Base-by-base conservation (phyloP, 2,329 filamentous ascomycete species). In the Penicillium freii region DNA sequence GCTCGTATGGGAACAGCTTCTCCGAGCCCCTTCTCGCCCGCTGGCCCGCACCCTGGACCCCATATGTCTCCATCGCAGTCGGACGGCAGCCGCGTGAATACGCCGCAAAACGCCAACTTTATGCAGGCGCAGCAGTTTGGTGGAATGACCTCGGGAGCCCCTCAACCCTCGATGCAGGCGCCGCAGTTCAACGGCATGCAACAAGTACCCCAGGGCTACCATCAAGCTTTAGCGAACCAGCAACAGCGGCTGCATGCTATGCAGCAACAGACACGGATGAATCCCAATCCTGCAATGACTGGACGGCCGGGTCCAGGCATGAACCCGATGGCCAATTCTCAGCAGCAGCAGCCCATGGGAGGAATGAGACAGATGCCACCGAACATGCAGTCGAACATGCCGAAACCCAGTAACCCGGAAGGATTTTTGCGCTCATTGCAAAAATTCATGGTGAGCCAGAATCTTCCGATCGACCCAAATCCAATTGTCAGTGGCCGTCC, bases 1-100 rank as follows among this genome's bases (percentile, higher is more conserved):
- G 86, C 88, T 39, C 90, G 92, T 69, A 91, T 97, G 74, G 89
- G 92, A 63, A 97, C 93, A 45, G 89, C 91, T 43, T 97, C 94
- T 33, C 93, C 94, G 4, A 93, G 94, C 74, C 91, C 91, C 1
- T 96, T 95, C 73, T 92, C 90, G 1, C 89, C 90, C 17, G 87
- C 87, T 56, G 82, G 84, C 33, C 87, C 89, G 65, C 88, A 89
- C 11, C 56, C 59, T 67, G 83, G 81, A 38, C 76, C 83, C 17
- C 89, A 92, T 69, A 83, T 87, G 58, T 94, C 91, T 3, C 90
- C 91, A 11, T 85, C 88, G 17, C 86, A 89, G 5, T 88, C 89
- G 25, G 90, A 94, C 61, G 82, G 81, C 29, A 85, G 86, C 66
- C 77, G 82, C 56, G 81, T 83, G 34, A 81, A 81, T 56, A 92